Conservation (phyloP, 225 moss, liverwort and hornwort species). For the Antitrichia curtipendula region DNA sequence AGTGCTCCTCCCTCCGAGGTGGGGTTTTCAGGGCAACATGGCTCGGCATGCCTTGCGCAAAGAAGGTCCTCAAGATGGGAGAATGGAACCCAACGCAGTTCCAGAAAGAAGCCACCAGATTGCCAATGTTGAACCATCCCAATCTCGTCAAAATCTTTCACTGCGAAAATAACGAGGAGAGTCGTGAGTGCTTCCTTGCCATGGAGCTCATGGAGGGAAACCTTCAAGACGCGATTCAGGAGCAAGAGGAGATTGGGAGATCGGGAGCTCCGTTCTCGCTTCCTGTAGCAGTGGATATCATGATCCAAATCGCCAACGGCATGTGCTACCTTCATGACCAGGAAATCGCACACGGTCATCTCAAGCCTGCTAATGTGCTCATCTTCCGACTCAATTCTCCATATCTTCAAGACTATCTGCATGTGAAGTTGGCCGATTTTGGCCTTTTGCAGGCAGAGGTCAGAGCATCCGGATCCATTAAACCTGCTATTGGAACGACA, state of each 20-base stretch:
- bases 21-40: constrained; percentile 11
- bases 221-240: constrained; percentile 10
- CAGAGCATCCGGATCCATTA: neutral
- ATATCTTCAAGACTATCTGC: neutral
- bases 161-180: neutral
- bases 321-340: constrained; percentile 35
- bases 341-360: constrained; percentile 10
- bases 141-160: constrained; percentile 17
- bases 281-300: constrained; percentile 13
- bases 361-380: constrained; percentile 18
- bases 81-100: neutral
- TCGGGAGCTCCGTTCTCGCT: neutral
- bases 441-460: constrained; percentile 9
- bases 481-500: neutral
- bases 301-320: constrained; percentile 30
- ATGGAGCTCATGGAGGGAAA: constrained; percentile 31
- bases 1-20: neutral
- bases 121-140: constrained; percentile 13
- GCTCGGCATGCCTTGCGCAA: constrained; percentile 28
- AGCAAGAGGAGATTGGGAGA: neutral
- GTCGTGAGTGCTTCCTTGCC: constrained; percentile 3
- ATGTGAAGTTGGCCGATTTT: constrained; percentile 22
- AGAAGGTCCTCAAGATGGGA: constrained; percentile 3
- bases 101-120: neutral
- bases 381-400: neutral